These are phyloP conservation scores for Holtermanniella nyarrowii DNA, from an alignment of 768 basidiomycete genomes.

Conservation along the genomic window DNA sequence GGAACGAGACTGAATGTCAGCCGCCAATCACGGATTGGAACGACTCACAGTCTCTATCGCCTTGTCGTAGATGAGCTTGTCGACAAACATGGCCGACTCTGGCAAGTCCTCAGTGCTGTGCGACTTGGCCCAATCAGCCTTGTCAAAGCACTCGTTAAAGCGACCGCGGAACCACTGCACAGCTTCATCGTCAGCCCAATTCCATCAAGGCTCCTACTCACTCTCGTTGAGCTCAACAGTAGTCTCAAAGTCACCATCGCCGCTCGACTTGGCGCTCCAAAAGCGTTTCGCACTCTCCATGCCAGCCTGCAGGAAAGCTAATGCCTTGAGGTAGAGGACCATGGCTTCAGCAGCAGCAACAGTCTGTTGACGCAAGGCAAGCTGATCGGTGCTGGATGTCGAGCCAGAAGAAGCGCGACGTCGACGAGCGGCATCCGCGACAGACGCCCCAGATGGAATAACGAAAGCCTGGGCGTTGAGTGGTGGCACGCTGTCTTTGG, in stretches of 20 bases:
- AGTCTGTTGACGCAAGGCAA: constrained; percentile 23
- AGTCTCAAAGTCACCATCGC: constrained; percentile 13
- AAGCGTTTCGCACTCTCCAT: constrained; percentile 59
- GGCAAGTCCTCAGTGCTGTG: constrained; percentile 54
- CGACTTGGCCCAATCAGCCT: constrained; percentile 53
- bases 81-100: constrained; percentile 71
- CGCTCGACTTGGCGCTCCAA: constrained; percentile 41
- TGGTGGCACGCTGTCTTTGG: constrained; percentile 9
- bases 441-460: constrained; percentile 11
- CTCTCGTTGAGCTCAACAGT: constrained; percentile 46
- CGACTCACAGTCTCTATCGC: constrained; percentile 68
- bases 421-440: constrained; percentile 7
- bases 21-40: not conserved
- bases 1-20: constrained; percentile 62
- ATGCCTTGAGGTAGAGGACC: constrained; percentile 42
- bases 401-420: constrained; percentile 32
- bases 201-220: constrained; percentile 44
- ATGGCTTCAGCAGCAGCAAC: constrained; percentile 34
- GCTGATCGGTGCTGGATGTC: constrained; percentile 27
- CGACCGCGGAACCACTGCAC: constrained; percentile 80
- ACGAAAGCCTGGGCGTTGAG: not conserved
- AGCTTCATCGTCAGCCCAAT: constrained; percentile 23
- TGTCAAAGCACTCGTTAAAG: constrained; percentile 89
- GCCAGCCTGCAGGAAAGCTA: constrained; percentile 87
- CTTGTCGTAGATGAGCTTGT: constrained; percentile 85